Conservation (phyloP, 139 green algal species). For the Chlamydomonas schloesseri region DNA sequence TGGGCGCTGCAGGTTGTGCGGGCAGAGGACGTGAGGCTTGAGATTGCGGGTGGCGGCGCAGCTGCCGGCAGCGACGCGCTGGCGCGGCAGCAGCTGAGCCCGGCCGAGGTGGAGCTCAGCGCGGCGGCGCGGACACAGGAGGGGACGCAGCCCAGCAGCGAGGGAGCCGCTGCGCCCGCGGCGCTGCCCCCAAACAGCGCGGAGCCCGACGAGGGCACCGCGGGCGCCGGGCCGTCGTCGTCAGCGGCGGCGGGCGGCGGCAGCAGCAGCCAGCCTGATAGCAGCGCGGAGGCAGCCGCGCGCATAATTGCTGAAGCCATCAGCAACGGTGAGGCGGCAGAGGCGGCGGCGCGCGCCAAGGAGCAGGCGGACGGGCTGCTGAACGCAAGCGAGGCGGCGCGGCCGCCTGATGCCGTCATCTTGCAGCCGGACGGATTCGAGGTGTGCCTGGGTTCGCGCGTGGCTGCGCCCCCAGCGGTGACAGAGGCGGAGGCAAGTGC, state of each 20-base stretch:
- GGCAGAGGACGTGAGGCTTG: background rate
- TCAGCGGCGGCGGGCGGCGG: too few species aligned
- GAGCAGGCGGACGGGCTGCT: too few species aligned
- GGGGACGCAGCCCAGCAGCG: too few species aligned
- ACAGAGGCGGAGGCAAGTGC: too few species aligned
- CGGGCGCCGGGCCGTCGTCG: too few species aligned
- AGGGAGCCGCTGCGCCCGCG: too few species aligned
- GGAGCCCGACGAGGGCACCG: too few species aligned
- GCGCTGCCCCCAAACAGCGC: too few species aligned
- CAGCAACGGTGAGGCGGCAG: too few species aligned
- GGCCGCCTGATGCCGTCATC: constrained; percentile 5
- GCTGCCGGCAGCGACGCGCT: background rate
- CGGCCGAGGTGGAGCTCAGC: background rate
- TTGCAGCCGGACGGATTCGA: background rate
- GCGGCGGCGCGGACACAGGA: background rate
- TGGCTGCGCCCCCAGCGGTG: background rate
- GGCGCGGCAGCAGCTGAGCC: background rate
- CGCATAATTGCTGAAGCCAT: background rate
- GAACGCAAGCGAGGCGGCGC: background rate
- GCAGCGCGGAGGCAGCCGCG: background rate
- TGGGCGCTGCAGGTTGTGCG: background rate
- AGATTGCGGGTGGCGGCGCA: background rate
- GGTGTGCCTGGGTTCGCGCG: background rate
- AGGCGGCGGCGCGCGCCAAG: too few species aligned
- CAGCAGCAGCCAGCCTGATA: too few species aligned